phyloP scores from a whole-genome alignment of 2,329 filamentous ascomycete genomes.

The Penicillium sp. region DNA sequence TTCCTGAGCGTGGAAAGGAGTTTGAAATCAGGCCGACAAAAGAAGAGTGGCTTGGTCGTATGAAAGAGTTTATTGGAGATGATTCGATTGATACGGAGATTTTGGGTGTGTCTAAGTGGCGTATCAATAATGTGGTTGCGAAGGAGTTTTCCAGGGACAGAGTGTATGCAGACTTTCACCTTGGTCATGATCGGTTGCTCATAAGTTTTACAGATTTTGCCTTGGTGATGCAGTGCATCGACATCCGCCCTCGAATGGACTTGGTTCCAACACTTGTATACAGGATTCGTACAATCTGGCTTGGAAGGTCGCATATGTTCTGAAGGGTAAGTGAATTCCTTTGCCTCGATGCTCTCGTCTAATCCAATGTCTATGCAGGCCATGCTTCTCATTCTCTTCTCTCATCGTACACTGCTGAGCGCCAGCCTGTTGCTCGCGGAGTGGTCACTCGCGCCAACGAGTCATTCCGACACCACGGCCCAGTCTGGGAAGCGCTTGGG shows the following conservation, averaged over 20 bases:
- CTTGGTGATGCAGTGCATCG: conserved; percentile 56
- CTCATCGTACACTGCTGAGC: conserved; percentile 44
- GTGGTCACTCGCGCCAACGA: conserved; percentile 55
- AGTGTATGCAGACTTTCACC: conserved; percentile 30
- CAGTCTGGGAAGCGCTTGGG: conserved; percentile 46
- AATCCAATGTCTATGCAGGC: conserved; percentile 5
- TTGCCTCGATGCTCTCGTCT: not conserved
- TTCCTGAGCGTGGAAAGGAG: conserved; percentile 36
- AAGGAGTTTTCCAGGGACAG: conserved; percentile 52
- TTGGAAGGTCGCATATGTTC: conserved; percentile 52
- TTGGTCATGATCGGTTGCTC: conserved; percentile 5
- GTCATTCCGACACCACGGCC: conserved; percentile 49
- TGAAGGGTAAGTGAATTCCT: conserved; percentile 25
- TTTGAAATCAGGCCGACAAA: conserved; percentile 40
- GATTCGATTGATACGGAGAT: conserved; percentile 49
- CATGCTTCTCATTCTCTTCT: conserved; percentile 34
- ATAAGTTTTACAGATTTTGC: conserved; percentile 42
- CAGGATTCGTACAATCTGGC: conserved; percentile 55
- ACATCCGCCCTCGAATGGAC: conserved; percentile 54
- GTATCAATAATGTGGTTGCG: conserved; percentile 58
- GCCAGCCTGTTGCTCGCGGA: conserved; percentile 47
- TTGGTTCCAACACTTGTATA: conserved; percentile 56
- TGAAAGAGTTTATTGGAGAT: conserved; percentile 53
- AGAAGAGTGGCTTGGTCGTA: conserved; percentile 46
- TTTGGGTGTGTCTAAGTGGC: conserved; percentile 54